These are phyloP conservation scores for Cephalotrichum gorgonifer DNA, from an alignment of 2,329 filamentous ascomycete species.

Conservation along the genomic window DNA sequence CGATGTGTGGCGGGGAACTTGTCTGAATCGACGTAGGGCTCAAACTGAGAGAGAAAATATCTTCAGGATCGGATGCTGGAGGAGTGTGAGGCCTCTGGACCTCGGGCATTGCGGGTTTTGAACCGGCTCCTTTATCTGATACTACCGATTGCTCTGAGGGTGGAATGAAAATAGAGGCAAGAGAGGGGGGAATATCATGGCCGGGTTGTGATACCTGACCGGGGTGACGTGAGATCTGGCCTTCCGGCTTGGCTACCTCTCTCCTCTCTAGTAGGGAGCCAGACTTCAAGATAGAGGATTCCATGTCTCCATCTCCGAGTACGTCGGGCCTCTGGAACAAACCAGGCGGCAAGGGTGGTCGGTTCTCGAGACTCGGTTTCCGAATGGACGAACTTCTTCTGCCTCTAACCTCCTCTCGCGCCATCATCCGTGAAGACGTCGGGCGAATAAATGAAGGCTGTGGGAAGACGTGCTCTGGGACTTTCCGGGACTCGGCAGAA, in stretches of 20 bases:
- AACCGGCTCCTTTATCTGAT: not conserved
- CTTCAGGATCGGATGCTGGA: conserved; percentile 18
- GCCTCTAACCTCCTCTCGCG: conserved; percentile 36
- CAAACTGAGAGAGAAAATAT: conserved; percentile 6
- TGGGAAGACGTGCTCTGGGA: conserved; percentile 30
- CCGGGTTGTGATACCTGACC: not conserved
- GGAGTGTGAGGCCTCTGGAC: conserved; percentile 19
- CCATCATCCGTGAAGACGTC: conserved; percentile 42
- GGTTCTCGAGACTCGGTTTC: conserved; percentile 1
- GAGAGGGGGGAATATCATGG: not conserved
- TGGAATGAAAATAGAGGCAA: not conserved
- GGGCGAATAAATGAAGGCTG: conserved; percentile 46
- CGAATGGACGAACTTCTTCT: conserved; percentile 15
- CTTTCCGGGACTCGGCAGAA: not conserved
- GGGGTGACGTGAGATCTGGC: not conserved
- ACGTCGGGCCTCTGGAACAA: not conserved
- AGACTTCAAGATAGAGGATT: not conserved
- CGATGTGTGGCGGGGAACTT: conserved; percentile 10
- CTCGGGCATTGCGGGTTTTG: not conserved
- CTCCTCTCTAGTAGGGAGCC: not conserved
- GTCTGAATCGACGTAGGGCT: conserved; percentile 13
- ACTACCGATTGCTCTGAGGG: not conserved
- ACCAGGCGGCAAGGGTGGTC: conserved; percentile 3
- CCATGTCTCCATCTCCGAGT: not conserved
- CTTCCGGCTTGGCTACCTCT: not conserved